Conservation (phyloP, 176 grass and related monocot species). For the Phoenix dactylifera region DNA sequence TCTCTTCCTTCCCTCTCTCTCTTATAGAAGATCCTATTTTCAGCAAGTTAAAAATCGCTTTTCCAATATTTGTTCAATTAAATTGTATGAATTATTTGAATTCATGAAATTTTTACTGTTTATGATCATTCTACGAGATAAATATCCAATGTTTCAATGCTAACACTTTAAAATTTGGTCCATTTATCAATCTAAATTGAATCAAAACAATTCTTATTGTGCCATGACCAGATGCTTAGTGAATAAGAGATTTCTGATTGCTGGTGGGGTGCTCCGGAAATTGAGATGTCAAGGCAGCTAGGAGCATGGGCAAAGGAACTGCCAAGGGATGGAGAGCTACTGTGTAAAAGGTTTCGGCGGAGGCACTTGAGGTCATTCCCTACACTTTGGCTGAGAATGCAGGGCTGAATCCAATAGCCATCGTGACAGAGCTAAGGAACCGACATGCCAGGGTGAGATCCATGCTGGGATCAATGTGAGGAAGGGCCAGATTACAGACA, state of each 20-base stretch:
- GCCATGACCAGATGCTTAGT: constrained; percentile 50
- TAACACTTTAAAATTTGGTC: too few relatives aligned
- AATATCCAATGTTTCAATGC: too few relatives aligned
- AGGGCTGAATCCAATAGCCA: constrained; percentile 62
- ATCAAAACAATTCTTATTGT: not conserved
- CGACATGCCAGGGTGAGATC: constrained; percentile 67
- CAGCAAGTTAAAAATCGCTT: too few relatives aligned
- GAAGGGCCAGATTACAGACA: constrained; percentile 81
- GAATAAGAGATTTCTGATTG: constrained; percentile 81
- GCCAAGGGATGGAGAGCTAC: constrained; percentile 86
- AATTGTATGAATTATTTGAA: too few relatives aligned
- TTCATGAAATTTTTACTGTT: too few relatives aligned
- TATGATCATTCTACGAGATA: too few relatives aligned
- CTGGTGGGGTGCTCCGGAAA: constrained; percentile 87
- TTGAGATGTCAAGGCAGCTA: constrained; percentile 86
- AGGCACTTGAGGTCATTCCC: constrained; percentile 72
- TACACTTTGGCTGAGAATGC: constrained; percentile 89
- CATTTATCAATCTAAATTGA: not conserved
- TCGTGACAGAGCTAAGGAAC: constrained; percentile 78
- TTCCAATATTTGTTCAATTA: too few relatives aligned
- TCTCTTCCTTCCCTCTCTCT: too few relatives aligned
- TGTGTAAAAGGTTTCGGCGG: constrained; percentile 88
- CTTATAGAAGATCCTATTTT: too few relatives aligned
- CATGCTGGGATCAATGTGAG: constrained; percentile 80
- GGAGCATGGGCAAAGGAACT: constrained; percentile 74